Conservation (phyloP, 2,329 filamentous ascomycete genomes). For the Venturia effusa region DNA sequence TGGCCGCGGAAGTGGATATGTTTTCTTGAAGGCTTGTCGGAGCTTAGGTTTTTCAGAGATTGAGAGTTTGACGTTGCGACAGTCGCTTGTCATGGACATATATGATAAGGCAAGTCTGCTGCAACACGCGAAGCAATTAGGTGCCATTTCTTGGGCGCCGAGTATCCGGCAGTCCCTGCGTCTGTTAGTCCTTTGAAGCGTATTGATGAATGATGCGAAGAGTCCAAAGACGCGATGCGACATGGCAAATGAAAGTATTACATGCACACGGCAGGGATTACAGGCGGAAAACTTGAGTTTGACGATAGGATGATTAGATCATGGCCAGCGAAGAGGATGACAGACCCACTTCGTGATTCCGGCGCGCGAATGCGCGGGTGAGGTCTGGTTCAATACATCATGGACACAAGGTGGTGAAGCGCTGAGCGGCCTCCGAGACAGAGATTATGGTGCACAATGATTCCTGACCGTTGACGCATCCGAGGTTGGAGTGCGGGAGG, state of each 20-base stretch:
- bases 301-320: background rate
- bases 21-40: background rate
- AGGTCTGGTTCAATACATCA: background rate
- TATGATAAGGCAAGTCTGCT: background rate
- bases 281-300: background rate
- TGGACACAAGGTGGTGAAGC: background rate
- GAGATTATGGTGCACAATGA: background rate
- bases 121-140: background rate
- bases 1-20: background rate
- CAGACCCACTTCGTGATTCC: background rate
- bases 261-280: background rate
- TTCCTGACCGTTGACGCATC: background rate
- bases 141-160: background rate
- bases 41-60: background rate
- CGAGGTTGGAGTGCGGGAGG: background rate
- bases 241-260: background rate
- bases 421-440: slow-evolving; percentile 2
- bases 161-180: background rate
- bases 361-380: background rate
- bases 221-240: background rate
- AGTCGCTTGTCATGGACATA: background rate
- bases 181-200: background rate
- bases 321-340: background rate
- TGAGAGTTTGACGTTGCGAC: background rate
- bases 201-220: background rate